Evolutionary conservation across 2,329 filamentous ascomycete genomes (phyloP), one percentile per base, ranked within the genome.

Genomic region (Cladophialophora immunda): DNA sequence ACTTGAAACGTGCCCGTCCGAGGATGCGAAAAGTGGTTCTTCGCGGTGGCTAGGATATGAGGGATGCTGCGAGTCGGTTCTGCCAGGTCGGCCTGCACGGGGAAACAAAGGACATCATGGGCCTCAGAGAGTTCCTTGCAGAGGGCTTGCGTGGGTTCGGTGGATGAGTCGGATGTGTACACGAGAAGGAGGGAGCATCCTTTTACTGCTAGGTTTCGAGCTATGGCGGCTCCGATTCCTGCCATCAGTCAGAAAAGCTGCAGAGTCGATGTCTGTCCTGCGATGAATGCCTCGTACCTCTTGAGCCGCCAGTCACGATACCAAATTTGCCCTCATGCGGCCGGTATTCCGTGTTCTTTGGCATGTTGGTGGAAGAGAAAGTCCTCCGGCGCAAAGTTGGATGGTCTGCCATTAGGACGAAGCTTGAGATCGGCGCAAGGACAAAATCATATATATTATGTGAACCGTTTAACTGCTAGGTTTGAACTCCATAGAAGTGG

Each of bases 231-330:
- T 53, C 92, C 92, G 73, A 95, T 94, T 71, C 92, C 92, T 93
- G 70, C n/a, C 41, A 45, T 15, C 36, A 58, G 55, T 65, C 32
- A 56, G 58, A 54, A 15, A 60, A 41, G 47, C 19, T 25, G 15
- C 29, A 34, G 15, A 19, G 58, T 25, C 5, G 34, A 34, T 19
- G 30, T 25, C n/a, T 9, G 19, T 17, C 36, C 17, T 36, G 45
- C 6, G 62, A 57, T 25, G 27, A n/a, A 47, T 30, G 41, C 63
- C 73, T 68, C 29, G 32, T 83, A 92, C 92, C 91, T 83, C 92
- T 83, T 65, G 92, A 93, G 67, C 89, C 90, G 64, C 92, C 92
- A 1, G 92, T 95, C 55, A 95, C 84, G 71, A 96, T 89, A 61
- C 87, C 92, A 59, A 94, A 83, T 78, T 93, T 93, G 72, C 91